phyloP scores from a whole-genome alignment of 1,284 basidiomycete genomes.

The Calocybe gambosa region DNA sequence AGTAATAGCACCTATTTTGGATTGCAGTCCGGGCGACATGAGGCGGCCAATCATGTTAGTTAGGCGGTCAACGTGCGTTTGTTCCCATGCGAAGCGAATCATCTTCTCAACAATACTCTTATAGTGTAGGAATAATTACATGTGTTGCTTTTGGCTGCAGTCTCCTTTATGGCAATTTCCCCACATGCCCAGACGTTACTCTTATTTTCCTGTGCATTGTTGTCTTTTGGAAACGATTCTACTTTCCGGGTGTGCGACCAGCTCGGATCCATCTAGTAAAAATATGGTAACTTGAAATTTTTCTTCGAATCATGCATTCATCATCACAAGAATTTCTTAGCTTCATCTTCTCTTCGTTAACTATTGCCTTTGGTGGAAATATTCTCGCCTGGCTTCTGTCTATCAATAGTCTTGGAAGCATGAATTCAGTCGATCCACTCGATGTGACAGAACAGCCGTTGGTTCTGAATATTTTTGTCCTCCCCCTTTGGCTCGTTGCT shows the following conservation, averaged over 20 bases:
- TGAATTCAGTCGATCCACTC: neutral
- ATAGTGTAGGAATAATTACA: neutral
- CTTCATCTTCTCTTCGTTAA: neutral
- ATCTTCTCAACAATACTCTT: neutral
- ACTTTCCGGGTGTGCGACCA: neutral
- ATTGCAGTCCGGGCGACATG: neutral
- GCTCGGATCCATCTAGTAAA: neutral
- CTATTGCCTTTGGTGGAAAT: neutral
- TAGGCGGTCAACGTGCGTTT: neutral
- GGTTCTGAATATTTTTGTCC: slow-evolving; percentile 2
- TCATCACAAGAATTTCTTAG: neutral
- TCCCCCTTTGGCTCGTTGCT: slow-evolving; percentile 9
- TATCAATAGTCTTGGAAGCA: neutral
- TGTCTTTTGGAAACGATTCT: neutral
- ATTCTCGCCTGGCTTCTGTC: neutral
- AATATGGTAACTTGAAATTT: neutral
- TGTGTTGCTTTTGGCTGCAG: neutral
- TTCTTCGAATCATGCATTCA: neutral
- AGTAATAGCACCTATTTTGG: neutral
- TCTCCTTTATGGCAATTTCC: neutral
- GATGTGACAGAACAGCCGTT: neutral
- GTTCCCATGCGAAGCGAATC: no score
- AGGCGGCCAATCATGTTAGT: neutral
- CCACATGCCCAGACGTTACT: neutral
- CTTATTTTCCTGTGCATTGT: neutral